These are phyloP conservation scores for Aspergillus fischeri DNA, from an alignment of 2,329 filamentous ascomycete genomes.

Conservation along the genomic window DNA sequence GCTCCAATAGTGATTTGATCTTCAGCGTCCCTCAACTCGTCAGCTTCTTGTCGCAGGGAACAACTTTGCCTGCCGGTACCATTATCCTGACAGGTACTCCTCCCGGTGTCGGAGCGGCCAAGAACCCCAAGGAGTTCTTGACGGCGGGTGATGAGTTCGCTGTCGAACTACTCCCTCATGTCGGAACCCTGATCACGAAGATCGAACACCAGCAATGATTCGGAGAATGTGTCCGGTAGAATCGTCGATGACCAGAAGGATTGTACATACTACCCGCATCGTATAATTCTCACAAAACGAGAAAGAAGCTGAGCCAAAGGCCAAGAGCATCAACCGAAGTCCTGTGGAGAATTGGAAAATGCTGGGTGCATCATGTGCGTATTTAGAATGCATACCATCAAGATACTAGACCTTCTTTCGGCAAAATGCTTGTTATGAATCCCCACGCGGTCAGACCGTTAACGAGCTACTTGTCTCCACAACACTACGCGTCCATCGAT, in stretches of 20 bases:
- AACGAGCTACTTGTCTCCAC: not conserved
- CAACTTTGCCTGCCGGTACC: constrained; percentile 40
- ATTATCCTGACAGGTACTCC: constrained; percentile 44
- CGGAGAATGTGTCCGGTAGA: not conserved
- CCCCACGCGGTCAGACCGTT: not conserved
- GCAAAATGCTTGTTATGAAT: not conserved
- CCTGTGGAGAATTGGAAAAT: not conserved
- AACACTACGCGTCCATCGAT: not conserved
- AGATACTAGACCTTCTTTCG: not conserved
- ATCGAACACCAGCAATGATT: constrained; percentile 31
- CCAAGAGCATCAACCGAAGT: not conserved
- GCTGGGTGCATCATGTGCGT: not conserved
- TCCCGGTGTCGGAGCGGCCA: constrained; percentile 39
- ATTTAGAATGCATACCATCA: not conserved
- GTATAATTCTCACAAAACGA: too few relatives aligned
- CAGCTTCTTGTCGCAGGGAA: constrained; percentile 39
- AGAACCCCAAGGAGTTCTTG: constrained; percentile 41
- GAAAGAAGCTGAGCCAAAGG: not conserved
- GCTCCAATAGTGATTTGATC: constrained; percentile 48
- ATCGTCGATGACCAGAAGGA: not conserved
- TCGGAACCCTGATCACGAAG: constrained; percentile 47
- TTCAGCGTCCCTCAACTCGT: constrained; percentile 48
- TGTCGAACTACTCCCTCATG: constrained; percentile 47
- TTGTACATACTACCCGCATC: not conserved
- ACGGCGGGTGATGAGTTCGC: constrained; percentile 46